Evolutionary conservation across 371 early-diverging fungal genomes (phyloP).

Genomic region (Entomophthora muscae): DNA sequence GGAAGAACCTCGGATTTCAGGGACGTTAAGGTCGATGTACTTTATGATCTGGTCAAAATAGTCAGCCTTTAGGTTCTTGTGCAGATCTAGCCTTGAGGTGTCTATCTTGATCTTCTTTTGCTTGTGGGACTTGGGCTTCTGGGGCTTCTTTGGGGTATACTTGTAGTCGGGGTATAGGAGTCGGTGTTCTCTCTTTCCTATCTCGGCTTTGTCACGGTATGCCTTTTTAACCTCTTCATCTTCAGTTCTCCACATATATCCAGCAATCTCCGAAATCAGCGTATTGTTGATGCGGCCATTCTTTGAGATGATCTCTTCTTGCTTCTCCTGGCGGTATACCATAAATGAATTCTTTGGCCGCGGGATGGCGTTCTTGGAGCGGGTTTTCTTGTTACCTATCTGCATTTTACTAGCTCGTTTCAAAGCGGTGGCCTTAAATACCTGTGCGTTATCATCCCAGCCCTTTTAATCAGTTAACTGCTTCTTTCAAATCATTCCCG

Average conservation of each 20-base stretch:
- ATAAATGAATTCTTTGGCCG: slow-evolving; percentile 45
- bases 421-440: too few species aligned
- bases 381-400: slow-evolving; percentile 12
- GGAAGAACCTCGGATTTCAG: too few species aligned
- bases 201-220: slow-evolving; percentile 29
- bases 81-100: background rate
- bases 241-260: slow-evolving; percentile 45
- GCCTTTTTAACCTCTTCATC: slow-evolving; percentile 28
- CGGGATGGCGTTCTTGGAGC: slow-evolving; percentile 21
- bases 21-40: background rate
- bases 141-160: slow-evolving; percentile 34
- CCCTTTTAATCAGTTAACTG: too few species aligned
- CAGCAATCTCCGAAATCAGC: slow-evolving; percentile 46
- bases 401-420: too few species aligned
- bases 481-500: too few species aligned
- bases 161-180: slow-evolving; percentile 46
- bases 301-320: slow-evolving; percentile 30
- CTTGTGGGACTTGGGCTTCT: background rate
- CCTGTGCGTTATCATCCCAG: too few species aligned
- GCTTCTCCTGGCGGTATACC: slow-evolving; percentile 44
- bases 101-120: too few species aligned
- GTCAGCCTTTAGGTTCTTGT: background rate
- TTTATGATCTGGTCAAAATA: background rate
- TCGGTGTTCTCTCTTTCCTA: slow-evolving; percentile 33
- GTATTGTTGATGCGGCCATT: slow-evolving; percentile 43